Conservation (phyloP, 768 basidiomycete genomes). For the Daedaleopsis sinensis region DNA sequence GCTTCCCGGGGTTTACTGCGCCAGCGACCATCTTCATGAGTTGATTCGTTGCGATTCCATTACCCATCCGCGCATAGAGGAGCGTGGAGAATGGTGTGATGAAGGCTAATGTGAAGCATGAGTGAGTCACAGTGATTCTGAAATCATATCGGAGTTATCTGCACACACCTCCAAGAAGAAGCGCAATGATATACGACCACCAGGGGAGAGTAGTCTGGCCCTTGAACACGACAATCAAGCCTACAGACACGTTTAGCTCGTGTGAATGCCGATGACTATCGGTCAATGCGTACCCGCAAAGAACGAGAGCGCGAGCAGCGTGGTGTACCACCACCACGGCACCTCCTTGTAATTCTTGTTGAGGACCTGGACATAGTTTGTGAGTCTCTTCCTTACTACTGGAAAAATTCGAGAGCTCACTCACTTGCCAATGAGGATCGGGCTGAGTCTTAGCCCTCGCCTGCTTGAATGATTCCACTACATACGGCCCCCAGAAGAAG, state of each 20-base stretch:
- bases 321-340: conserved; percentile 63
- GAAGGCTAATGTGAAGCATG: conserved; percentile 5
- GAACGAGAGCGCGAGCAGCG: conserved; percentile 53
- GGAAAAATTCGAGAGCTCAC: not conserved
- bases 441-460: conserved; percentile 48
- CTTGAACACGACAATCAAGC: conserved; percentile 53
- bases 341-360: conserved; percentile 64
- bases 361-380: conserved; percentile 23
- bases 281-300: conserved; percentile 46
- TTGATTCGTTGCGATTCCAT: conserved; percentile 60
- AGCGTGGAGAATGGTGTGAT: conserved; percentile 57
- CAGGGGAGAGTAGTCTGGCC: conserved; percentile 64
- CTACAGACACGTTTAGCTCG: not conserved
- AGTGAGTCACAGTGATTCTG: no score
- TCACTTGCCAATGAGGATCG: conserved; percentile 59
- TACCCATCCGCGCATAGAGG: conserved; percentile 61
- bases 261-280: not conserved
- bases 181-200: conserved; percentile 63
- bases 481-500: conserved; percentile 60
- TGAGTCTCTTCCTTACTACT: not conserved
- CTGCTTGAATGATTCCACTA: conserved; percentile 51
- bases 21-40: conserved; percentile 70
- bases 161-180: conserved; percentile 43
- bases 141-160: no score
- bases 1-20: conserved; percentile 60